phyloP scores from a whole-genome alignment of 2,329 filamentous ascomycete genomes.

The Cercospora beticola region DNA sequence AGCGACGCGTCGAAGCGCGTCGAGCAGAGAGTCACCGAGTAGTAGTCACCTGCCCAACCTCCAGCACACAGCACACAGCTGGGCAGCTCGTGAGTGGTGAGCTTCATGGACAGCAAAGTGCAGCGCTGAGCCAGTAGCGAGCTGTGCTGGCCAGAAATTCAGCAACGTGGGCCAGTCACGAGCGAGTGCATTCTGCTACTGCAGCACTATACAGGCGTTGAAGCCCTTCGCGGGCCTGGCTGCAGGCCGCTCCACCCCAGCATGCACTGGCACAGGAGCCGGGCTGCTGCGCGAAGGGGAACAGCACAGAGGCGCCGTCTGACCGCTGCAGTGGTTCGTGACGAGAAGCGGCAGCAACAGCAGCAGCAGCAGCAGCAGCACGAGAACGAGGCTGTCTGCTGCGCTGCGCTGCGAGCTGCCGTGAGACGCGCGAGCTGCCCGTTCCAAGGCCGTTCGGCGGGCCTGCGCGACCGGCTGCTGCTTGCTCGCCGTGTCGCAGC shows the following conservation, averaged over 20 bases:
- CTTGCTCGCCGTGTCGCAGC: neutral
- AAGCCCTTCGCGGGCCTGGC: neutral
- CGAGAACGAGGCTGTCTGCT: neutral
- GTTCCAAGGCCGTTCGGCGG: neutral
- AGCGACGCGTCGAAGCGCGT: neutral
- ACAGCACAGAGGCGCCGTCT: neutral
- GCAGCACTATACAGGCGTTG: neutral
- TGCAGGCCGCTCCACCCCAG: neutral
- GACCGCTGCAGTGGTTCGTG: constrained; percentile 13
- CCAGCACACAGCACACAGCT: neutral
- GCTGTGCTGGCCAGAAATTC: neutral
- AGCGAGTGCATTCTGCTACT: constrained; percentile 10
- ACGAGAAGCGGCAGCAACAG: neutral
- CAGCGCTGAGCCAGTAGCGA: neutral
- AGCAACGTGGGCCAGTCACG: constrained; percentile 4
- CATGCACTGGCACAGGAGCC: neutral
- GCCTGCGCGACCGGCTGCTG: constrained; percentile 5
- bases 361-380: neutral
- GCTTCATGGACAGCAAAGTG: neutral
- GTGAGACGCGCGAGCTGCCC: neutral
- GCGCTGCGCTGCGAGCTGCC: neutral
- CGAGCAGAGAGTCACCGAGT: neutral
- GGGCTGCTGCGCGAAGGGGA: neutral
- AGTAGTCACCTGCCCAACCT: neutral
- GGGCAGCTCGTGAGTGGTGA: neutral